Conservation (phyloP, 1,284 basidiomycete genomes). For the Quambalaria eucalypti region DNA sequence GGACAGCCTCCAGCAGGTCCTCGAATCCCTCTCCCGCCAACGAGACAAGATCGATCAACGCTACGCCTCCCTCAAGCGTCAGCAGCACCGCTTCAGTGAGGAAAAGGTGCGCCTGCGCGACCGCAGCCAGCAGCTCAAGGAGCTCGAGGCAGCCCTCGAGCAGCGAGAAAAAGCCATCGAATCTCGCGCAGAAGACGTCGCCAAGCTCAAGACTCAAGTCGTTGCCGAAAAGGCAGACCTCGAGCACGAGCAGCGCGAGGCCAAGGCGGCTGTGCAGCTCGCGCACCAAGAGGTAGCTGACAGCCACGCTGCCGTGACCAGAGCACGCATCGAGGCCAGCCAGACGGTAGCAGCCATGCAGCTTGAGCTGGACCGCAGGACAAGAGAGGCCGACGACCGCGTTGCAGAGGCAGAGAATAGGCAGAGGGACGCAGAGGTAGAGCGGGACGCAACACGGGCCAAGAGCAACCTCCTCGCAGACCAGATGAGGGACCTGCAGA, state of each 20-base stretch:
- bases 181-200: no score
- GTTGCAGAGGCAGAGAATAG: background rate
- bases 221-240: no score
- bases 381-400: background rate
- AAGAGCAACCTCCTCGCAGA: background rate
- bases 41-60: background rate
- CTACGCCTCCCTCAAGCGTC: background rate
- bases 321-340: background rate
- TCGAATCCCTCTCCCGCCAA: background rate
- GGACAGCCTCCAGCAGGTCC: background rate
- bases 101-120: no score
- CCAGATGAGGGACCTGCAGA: background rate
- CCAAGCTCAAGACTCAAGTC: no score
- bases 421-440: background rate
- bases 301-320: no score
- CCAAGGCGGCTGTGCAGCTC: background rate
- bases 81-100: background rate
- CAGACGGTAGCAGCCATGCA: background rate
- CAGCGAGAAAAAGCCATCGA: no score
- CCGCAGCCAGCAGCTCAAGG: no score
- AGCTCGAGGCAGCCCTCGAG: no score
- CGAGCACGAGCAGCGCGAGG: background rate
- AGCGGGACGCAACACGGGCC: background rate
- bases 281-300: no score
- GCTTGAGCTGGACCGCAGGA: background rate